Percentiles rank a stretch among this genome's conserved stretches.
phyloP scores from a whole-genome alignment of 305 asterid species.

The Fraxinus floribunda region DNA sequence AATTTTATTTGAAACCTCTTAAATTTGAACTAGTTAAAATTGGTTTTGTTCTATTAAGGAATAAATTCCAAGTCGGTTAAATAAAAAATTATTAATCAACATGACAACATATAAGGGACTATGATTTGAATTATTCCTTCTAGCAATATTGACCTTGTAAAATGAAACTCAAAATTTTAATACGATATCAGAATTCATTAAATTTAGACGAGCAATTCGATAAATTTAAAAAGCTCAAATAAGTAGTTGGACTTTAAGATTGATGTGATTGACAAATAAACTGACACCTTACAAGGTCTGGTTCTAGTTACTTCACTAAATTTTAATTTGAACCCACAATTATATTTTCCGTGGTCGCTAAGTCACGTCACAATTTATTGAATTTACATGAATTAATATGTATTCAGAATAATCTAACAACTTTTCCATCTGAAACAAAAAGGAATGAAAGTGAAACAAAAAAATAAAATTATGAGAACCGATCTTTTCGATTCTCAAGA shows the following conservation, averaged over 20 bases:
- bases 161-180: neutral
- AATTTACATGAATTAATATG: neutral
- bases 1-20: neutral
- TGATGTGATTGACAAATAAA: neutral
- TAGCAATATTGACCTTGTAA: neutral
- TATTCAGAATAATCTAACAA: neutral
- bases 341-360: neutral
- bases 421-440: neutral
- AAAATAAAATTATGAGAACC: neutral
- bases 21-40: neutral
- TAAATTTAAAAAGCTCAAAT: no score
- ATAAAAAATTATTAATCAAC: neutral
- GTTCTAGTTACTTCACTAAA: neutral
- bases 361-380: neutral
- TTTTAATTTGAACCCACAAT: neutral
- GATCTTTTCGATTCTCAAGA: neutral
- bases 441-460: neutral
- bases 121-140: neutral
- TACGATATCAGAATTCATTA: no score
- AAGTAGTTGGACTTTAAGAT: neutral
- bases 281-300: neutral
- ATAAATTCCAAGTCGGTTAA: neutral
- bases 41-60: neutral
- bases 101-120: neutral
- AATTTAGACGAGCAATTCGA: neutral